Conservation (phyloP, 75 land plant genomes). For the Pinus tabuliformis region DNA sequence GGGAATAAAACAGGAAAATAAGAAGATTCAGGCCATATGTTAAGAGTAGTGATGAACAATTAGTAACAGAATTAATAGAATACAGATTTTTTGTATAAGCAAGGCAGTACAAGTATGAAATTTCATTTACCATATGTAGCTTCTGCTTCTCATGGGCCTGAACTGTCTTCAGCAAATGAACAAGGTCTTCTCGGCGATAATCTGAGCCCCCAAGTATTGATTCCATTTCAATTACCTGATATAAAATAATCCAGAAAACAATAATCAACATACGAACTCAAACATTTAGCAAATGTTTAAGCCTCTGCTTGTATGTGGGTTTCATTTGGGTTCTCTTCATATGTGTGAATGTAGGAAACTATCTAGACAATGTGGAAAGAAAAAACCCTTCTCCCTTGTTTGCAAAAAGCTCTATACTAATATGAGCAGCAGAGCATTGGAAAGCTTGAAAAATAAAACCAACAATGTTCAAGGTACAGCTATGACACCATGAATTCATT, state of each 20-base stretch:
- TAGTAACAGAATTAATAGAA: neutral
- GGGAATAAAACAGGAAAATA: neutral
- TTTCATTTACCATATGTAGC: slow-evolving; percentile 58
- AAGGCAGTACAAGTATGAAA: neutral
- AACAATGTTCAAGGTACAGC: too few relatives aligned
- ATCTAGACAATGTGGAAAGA: neutral
- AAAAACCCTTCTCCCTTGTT: too few relatives aligned
- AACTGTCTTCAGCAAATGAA: slow-evolving; percentile 53
- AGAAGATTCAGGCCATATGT: neutral
- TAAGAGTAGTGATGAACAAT: neutral
- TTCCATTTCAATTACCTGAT: slow-evolving; percentile 76
- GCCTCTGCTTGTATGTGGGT: neutral
- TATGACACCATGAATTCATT: too few relatives aligned
- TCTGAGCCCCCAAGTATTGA: slow-evolving; percentile 45
- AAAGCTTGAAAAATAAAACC: too few relatives aligned
- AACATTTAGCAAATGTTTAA: neutral
- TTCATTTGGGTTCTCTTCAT: neutral
- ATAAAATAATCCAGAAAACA: neutral
- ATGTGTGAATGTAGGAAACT: neutral
- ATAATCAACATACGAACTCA: neutral
- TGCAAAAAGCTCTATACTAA: too few relatives aligned
- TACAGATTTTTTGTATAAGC: neutral
- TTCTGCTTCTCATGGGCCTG: slow-evolving; percentile 85
- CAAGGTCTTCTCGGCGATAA: slow-evolving; percentile 58
- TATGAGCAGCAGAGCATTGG: too few relatives aligned